phyloP scores from a whole-genome alignment of 192 early-diverging fungal species.

The Endogone sp. region DNA sequence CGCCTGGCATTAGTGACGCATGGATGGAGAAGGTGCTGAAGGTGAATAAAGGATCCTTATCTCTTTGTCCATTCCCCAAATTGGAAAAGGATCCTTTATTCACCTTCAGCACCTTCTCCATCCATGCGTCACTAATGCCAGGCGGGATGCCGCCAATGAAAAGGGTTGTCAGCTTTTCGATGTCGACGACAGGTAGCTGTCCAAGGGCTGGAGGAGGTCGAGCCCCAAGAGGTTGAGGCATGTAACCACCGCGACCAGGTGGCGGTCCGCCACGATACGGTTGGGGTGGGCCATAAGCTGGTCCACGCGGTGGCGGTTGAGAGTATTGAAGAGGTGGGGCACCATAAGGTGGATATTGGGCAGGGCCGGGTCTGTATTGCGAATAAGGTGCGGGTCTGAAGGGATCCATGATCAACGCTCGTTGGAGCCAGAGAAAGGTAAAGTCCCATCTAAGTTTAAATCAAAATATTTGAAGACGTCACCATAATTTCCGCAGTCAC shows the following conservation, averaged over 20 bases:
- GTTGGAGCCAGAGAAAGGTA: no score
- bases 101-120: conserved; percentile 63
- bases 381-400: no score
- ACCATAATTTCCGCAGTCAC: no score
- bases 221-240: background rate
- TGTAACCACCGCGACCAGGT: background rate
- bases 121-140: conserved; percentile 61
- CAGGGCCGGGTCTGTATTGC: background rate
- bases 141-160: conserved; percentile 69
- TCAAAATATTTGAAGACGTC: no score
- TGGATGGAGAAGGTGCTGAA: conserved; percentile 63
- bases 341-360: background rate
- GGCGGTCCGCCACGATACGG: background rate
- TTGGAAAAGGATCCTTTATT: background rate
- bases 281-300: background rate
- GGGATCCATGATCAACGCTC: no score
- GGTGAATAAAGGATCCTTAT: conserved; percentile 31
- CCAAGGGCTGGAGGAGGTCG: conserved; percentile 7
- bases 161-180: conserved; percentile 63
- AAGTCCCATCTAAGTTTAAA: no score
- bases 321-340: background rate
- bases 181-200: conserved; percentile 5
- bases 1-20: conserved; percentile 61
- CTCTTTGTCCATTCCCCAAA: background rate
- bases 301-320: background rate